A percentile compares a stretch with the other conserved stretches of the same genome.
Evolutionary conservation across 2,329 filamentous ascomycete genomes (phyloP).

Genomic region (Phialemonium atrogriseum): DNA sequence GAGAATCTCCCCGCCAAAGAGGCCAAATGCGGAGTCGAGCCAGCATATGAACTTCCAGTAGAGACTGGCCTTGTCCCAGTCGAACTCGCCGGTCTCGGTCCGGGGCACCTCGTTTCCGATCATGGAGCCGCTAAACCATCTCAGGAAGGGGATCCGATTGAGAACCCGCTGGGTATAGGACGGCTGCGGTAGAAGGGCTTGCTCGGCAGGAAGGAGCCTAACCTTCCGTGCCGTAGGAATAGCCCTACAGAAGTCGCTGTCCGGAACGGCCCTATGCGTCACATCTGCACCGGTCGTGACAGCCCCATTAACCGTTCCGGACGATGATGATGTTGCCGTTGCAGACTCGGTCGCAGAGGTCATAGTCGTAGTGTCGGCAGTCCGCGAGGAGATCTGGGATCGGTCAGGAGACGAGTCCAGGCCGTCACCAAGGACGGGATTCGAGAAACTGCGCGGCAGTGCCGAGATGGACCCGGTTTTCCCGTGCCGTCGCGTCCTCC

Average conservation of each 20-base stretch:
- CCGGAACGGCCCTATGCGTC: constrained; percentile 13
- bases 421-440: constrained; percentile 25
- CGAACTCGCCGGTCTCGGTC: constrained; percentile 66
- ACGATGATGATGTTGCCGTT: constrained; percentile 15
- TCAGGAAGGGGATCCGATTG: constrained; percentile 58
- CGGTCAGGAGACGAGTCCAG: constrained; percentile 30
- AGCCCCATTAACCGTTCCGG: constrained; percentile 1
- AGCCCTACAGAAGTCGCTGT: constrained; percentile 45
- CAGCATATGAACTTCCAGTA: constrained; percentile 62
- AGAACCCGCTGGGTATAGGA: constrained; percentile 56
- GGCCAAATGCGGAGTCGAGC: constrained; percentile 48
- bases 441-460: constrained; percentile 13
- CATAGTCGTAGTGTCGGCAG: constrained; percentile 48
- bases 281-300: neutral
- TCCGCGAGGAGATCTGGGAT: constrained; percentile 45
- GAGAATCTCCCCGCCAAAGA: constrained; percentile 52
- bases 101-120: constrained; percentile 70
- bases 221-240: constrained; percentile 61
- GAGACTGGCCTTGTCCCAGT: constrained; percentile 59
- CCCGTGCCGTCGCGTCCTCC: neutral
- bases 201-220: constrained; percentile 58
- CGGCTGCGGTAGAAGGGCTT: constrained; percentile 62
- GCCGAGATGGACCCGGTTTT: constrained; percentile 1
- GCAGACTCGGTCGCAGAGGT: constrained; percentile 27
- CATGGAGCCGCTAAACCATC: constrained; percentile 64